These are phyloP conservation scores for Acacia acuminata DNA, from an alignment of 306 rosid genomes.

Conservation along the genomic window DNA sequence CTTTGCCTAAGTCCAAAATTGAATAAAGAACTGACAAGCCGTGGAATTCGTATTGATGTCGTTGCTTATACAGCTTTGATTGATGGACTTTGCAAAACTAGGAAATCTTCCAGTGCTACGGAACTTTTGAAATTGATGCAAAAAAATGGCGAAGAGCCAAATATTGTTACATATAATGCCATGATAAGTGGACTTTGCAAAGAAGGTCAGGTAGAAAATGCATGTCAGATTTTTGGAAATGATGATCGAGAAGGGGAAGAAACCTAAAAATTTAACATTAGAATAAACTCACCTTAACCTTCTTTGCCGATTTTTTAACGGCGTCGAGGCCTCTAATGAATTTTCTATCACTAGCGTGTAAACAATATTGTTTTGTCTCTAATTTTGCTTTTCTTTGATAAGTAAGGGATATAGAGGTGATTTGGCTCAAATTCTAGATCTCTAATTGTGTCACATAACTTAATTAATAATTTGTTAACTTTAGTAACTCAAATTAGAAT, in stretches of 20 bases:
- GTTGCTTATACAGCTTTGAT: conserved; percentile 62
- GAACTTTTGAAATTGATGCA: conserved; percentile 62
- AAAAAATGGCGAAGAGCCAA: conserved; percentile 62
- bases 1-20: too few relatives aligned
- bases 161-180: conserved; percentile 61
- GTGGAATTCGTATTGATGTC: neutral
- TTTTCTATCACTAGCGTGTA: too few relatives aligned
- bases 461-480: too few relatives aligned
- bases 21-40: conserved; percentile 48
- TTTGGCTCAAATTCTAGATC: too few relatives aligned
- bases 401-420: too few relatives aligned
- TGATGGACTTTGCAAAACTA: conserved; percentile 75
- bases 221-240: conserved; percentile 47
- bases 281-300: too few relatives aligned
- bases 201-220: conserved; percentile 55
- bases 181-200: conserved; percentile 76
- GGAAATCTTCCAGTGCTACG: conserved; percentile 31
- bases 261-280: conserved; percentile 42
- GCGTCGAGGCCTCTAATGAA: too few relatives aligned
- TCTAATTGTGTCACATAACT: too few relatives aligned
- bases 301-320: too few relatives aligned
- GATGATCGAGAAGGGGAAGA: conserved; percentile 57
- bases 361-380: too few relatives aligned
- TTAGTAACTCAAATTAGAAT: too few relatives aligned
- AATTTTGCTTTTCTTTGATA: too few relatives aligned